Conservation (phyloP, 1,284 basidiomycete genomes). For the Rhizopogon hawkerae region DNA sequence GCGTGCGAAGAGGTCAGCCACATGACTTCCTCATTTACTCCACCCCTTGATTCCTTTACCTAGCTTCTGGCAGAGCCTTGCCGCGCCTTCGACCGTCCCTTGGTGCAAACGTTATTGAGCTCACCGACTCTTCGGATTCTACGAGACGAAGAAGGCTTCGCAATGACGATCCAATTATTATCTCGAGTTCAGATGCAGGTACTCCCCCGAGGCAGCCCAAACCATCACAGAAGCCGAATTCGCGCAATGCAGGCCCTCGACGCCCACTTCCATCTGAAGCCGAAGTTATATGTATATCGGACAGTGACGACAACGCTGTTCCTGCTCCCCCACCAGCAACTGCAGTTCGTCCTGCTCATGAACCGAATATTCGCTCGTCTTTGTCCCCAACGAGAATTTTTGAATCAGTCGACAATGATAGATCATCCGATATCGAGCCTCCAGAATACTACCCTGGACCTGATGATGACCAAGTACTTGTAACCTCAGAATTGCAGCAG, state of each 20-base stretch:
- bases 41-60: slow-evolving; percentile 15
- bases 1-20: neutral
- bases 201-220: neutral
- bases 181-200: slow-evolving; percentile 20
- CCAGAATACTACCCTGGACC: neutral
- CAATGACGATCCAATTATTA: slow-evolving; percentile 18
- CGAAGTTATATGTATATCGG: slow-evolving; percentile 24
- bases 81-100: slow-evolving; percentile 13
- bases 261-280: slow-evolving; percentile 7
- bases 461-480: neutral
- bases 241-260: neutral
- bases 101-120: slow-evolving; percentile 4
- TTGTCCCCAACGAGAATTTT: neutral
- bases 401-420: neutral
- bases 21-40: neutral
- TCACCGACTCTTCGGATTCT: slow-evolving; percentile 4
- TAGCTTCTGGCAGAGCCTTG: slow-evolving; percentile 4
- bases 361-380: neutral
- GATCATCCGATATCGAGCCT: neutral
- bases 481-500: neutral
- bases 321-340: neutral
- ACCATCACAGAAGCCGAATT: slow-evolving; percentile 3
- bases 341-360: neutral
- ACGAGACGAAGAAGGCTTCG: neutral
- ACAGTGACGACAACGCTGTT: slow-evolving; percentile 19